A percentile compares a stretch with the other conserved stretches of the same genome.
Conservation (phyloP, 2,329 filamentous ascomycete genomes). For the Karstenula rhodostoma region DNA sequence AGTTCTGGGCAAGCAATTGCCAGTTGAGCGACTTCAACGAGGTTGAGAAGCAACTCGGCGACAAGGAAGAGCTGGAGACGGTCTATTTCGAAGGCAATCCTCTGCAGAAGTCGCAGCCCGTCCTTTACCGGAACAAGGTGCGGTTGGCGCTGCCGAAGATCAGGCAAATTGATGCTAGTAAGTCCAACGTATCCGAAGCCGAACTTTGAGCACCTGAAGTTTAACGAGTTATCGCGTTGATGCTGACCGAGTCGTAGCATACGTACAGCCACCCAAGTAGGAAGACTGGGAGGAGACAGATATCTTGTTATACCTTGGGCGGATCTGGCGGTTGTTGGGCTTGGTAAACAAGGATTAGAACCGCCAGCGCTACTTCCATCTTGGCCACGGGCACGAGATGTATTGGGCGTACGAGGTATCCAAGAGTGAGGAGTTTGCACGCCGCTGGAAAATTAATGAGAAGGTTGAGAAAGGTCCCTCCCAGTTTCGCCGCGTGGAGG, state of each 20-base stretch:
- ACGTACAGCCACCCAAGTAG: slow-evolving; percentile 14
- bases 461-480: neutral
- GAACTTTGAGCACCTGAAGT: neutral
- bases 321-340: too few species aligned
- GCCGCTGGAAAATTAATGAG: neutral
- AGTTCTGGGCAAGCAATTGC: slow-evolving; percentile 95
- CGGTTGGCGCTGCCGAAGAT: slow-evolving; percentile 85
- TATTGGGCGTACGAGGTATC: neutral
- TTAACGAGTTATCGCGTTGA: too few species aligned
- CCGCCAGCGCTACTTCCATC: neutral
- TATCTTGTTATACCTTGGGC: neutral
- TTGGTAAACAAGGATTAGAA: neutral
- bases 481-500: neutral
- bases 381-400: neutral
- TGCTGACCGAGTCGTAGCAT: slow-evolving; percentile 14
- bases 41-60: slow-evolving; percentile 77
- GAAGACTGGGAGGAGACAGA: neutral
- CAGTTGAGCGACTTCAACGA: slow-evolving; percentile 80
- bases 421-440: neutral
- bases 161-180: slow-evolving; percentile 95
- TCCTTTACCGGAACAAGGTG: slow-evolving; percentile 93
- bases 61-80: slow-evolving; percentile 82
- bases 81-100: slow-evolving; percentile 98
- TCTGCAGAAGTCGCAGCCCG: slow-evolving; percentile 79
- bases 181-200: slow-evolving; percentile 55